phyloP scores from a whole-genome alignment of 78 protist species.

The Dictyostelium purpureum region DNA sequence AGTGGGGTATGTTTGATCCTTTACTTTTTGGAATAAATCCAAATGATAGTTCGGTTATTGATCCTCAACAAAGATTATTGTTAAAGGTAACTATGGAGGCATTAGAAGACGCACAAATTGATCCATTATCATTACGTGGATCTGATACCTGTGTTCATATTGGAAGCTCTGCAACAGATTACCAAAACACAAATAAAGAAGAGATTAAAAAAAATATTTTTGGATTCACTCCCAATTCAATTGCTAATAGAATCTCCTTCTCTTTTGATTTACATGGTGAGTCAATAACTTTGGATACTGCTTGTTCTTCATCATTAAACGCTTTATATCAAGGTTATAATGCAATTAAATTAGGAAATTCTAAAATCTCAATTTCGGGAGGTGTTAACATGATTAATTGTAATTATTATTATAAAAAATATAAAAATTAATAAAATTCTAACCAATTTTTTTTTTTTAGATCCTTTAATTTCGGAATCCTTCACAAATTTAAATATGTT shows the following conservation, averaged over 20 bases:
- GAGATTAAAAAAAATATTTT: not conserved
- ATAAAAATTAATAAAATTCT: not conserved
- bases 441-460: not conserved
- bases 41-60: constrained; percentile 55
- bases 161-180: constrained; percentile 16
- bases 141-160: constrained; percentile 51
- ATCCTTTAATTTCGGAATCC: not conserved
- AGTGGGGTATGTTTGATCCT: constrained; percentile 61
- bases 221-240: not conserved
- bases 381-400: constrained; percentile 55
- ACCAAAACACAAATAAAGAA: not conserved
- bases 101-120: constrained; percentile 59
- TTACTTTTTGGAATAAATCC: constrained; percentile 27
- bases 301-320: constrained; percentile 90
- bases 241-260: constrained; percentile 67
- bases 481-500: not conserved
- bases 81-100: constrained; percentile 61
- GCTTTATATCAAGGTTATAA: constrained; percentile 76
- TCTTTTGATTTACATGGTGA: constrained; percentile 87
- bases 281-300: constrained; percentile 87
- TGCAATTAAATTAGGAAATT: constrained; percentile 71
- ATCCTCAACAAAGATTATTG: constrained; percentile 87
- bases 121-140: constrained; percentile 27
- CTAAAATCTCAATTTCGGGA: constrained; percentile 81
- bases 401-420: not conserved